phyloP scores from a whole-genome alignment of 306 rosid genomes.

The Abrus precatorius region DNA sequence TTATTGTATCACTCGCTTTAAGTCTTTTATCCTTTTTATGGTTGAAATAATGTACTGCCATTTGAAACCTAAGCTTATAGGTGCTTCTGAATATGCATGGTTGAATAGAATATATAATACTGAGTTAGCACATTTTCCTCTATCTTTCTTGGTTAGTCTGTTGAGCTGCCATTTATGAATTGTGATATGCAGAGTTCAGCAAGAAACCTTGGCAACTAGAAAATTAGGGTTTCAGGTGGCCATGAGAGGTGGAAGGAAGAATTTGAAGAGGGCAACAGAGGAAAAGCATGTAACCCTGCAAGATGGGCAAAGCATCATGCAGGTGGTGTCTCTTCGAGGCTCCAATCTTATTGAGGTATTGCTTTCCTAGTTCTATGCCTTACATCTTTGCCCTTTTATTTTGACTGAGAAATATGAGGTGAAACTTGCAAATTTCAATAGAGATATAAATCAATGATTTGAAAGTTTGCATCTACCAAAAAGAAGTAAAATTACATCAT shows the following conservation, averaged over 20 bases:
- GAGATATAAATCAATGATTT: not conserved
- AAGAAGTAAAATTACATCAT: not conserved
- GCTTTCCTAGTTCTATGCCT: not conserved
- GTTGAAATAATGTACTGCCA: not conserved
- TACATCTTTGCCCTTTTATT: not conserved
- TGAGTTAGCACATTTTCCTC: not conserved
- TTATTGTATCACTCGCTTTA: not conserved
- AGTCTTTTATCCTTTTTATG: not conserved
- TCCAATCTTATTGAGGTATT: constrained; percentile 84
- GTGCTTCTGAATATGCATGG: not conserved
- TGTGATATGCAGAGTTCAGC: constrained; percentile 27
- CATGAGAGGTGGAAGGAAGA: constrained; percentile 95
- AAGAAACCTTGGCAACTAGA: constrained; percentile 22
- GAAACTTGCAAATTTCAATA: not conserved
- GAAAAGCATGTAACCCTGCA: constrained; percentile 62
- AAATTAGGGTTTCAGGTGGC: constrained; percentile 27
- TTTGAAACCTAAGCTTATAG: not conserved
- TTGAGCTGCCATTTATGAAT: not conserved
- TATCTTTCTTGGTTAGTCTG: no score
- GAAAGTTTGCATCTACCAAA: not conserved
- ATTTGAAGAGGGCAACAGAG: constrained; percentile 76
- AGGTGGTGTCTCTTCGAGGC: constrained; percentile 82
- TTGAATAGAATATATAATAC: not conserved
- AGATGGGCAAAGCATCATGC: constrained; percentile 72
- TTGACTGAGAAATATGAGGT: not conserved